Conservation (phyloP, 2,329 filamentous ascomycete genomes). For the Taxawa tesnikishii region DNA sequence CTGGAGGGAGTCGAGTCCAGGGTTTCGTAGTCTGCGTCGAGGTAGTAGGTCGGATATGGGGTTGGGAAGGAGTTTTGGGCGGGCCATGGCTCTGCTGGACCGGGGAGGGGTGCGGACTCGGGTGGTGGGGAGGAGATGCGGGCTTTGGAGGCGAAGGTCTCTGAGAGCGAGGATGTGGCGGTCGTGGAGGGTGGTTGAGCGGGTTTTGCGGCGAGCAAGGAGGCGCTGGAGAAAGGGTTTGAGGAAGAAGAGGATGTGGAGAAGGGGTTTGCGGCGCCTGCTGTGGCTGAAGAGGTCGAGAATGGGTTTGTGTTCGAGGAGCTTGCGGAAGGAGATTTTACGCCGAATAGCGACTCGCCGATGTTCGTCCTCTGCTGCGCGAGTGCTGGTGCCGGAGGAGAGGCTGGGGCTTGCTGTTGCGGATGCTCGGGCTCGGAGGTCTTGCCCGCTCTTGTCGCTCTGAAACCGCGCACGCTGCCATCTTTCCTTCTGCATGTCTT, state of each 20-base stretch:
- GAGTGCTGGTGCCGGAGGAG: conserved; percentile 18
- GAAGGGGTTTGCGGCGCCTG: conserved; percentile 53
- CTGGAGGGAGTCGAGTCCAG: conserved; percentile 48
- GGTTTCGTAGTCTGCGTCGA: conserved; percentile 86
- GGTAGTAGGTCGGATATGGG: conserved; percentile 64
- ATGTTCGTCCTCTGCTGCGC: conserved; percentile 33
- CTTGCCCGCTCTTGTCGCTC: conserved; percentile 47
- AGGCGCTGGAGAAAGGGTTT: conserved; percentile 47
- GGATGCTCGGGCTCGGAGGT: conserved; percentile 8
- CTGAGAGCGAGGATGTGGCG: conserved; percentile 45
- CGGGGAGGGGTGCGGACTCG: conserved; percentile 16
- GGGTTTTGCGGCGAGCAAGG: conserved; percentile 30
- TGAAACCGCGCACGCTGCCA: conserved; percentile 66
- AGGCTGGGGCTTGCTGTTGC: conserved; percentile 3
- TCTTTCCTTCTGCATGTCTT: conserved; percentile 70
- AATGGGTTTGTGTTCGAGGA: conserved; percentile 46
- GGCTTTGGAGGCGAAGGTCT: conserved; percentile 63
- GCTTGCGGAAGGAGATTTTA: conserved; percentile 28
- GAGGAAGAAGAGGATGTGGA: conserved; percentile 25
- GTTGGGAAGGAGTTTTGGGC: conserved; percentile 48
- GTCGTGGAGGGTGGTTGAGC: conserved; percentile 19
- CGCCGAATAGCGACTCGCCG: conserved; percentile 60
- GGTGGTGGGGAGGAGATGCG: conserved; percentile 33
- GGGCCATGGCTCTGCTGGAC: conserved; percentile 60
- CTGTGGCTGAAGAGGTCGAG: conserved; percentile 30